Conservation (phyloP, 306 rosid genomes). For the Glycine tomentella region DNA sequence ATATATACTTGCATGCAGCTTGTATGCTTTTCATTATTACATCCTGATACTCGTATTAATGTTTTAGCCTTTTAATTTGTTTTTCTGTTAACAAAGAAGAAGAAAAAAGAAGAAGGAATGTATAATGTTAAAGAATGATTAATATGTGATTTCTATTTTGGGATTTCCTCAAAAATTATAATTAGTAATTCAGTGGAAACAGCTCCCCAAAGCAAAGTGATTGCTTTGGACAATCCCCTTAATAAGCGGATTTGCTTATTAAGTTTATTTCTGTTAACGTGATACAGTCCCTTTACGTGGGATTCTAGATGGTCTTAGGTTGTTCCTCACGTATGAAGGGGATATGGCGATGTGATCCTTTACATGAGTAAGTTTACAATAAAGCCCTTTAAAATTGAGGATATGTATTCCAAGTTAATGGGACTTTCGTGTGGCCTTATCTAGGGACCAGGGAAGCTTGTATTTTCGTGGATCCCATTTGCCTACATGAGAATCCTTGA, state of each 20-base stretch:
- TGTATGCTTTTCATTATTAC: no score
- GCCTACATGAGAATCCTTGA: not conserved
- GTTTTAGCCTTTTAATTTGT: no score
- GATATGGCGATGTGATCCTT: no score
- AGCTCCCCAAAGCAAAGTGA: not conserved
- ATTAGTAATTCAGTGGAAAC: no score
- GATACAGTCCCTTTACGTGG: not conserved
- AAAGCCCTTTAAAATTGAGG: not conserved
- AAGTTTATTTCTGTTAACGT: not conserved
- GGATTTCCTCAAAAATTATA: not conserved
- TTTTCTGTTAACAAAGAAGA: no score
- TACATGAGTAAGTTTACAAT: not conserved
- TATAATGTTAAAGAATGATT: not conserved
- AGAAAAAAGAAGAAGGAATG: no score
- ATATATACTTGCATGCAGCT: no score
- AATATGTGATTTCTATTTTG: not conserved
- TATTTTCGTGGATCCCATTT: not conserved
- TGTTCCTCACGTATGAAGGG: not conserved
- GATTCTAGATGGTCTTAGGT: not conserved
- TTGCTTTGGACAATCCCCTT: not conserved
- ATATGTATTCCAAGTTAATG: not conserved
- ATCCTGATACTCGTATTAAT: no score
- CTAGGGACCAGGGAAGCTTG: not conserved
- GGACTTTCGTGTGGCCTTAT: not conserved
- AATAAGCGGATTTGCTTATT: conserved; percentile 1